Percentiles rank a stretch among this genome's conserved stretches.
Conservation (phyloP, 768 basidiomycete genomes). For the Dacryopinax spathularia region DNA sequence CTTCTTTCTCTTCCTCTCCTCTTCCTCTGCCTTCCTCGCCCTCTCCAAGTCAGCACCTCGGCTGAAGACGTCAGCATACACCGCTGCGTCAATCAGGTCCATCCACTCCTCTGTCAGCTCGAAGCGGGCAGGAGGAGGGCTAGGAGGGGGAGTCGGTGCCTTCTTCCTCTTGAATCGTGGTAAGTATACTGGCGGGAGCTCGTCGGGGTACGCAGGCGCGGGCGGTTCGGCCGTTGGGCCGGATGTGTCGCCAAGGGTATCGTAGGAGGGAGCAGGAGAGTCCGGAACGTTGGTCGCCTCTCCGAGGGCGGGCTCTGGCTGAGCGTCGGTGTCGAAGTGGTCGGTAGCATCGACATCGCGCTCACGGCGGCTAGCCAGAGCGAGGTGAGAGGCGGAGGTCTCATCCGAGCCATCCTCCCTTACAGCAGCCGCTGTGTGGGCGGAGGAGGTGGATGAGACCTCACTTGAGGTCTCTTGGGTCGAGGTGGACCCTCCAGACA, state of each 20-base stretch:
- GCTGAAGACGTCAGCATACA: too few species aligned
- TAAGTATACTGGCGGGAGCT: not conserved
- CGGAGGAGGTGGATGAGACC: not conserved
- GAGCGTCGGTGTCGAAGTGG: not conserved
- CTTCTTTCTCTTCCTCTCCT: too few species aligned
- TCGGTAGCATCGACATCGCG: not conserved
- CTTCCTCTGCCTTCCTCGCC: too few species aligned
- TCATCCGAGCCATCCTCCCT: not conserved
- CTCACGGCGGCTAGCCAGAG: not conserved
- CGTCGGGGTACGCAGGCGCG: not conserved
- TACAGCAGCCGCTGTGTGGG: not conserved
- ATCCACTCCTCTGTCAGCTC: too few species aligned
- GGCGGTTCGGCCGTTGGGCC: too few species aligned
- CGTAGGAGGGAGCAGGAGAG: not conserved
- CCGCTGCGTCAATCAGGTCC: too few species aligned
- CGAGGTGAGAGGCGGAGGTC: not conserved
- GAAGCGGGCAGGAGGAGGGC: too few species aligned
- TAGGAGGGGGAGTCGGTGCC: too few species aligned
- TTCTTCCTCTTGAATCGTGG: too few species aligned
- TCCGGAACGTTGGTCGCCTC: not conserved
- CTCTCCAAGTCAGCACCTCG: too few species aligned
- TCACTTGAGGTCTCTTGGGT: not conserved
- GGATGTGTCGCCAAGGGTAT: not conserved
- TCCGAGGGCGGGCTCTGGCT: not conserved
- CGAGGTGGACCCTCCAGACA: not conserved